Conservation (phyloP, 495 filamentous ascomycete genomes). For the Neurospora sp. region DNA sequence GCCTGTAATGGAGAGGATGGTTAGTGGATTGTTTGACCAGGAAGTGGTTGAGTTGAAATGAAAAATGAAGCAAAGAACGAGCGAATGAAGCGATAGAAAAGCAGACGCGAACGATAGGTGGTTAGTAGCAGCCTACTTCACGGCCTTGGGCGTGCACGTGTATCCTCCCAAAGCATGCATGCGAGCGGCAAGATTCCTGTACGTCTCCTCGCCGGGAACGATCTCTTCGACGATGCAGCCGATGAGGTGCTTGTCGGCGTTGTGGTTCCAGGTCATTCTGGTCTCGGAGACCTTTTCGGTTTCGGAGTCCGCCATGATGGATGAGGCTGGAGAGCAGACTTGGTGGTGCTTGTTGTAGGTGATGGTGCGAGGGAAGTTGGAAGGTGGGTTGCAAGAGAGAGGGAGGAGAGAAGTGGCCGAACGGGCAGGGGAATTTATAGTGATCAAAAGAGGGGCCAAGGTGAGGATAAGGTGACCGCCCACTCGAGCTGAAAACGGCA, state of each 20-base stretch:
- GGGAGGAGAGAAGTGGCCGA: neutral
- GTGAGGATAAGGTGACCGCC: neutral
- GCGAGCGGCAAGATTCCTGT: constrained; percentile 9
- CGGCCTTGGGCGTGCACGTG: constrained; percentile 20
- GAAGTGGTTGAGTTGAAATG: neutral
- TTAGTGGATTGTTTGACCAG: constrained; percentile 4
- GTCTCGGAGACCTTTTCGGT: neutral
- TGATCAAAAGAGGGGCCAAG: neutral
- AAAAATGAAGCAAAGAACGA: neutral
- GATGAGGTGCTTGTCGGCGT: constrained; percentile 19
- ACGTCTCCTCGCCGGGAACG: constrained; percentile 7
- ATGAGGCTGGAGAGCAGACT: neutral
- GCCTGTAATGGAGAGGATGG: constrained; percentile 14
- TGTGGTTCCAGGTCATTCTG: constrained; percentile 22
- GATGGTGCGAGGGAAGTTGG: neutral
- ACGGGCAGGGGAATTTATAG: neutral
- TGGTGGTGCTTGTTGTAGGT: neutral
- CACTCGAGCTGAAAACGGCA: neutral
- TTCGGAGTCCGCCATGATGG: constrained; percentile 3
- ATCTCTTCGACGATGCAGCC: constrained; percentile 8
- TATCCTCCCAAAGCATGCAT: constrained; percentile 17
- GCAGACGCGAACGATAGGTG: neutral
- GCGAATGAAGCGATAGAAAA: neutral
- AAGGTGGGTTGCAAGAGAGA: neutral
- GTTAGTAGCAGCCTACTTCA: constrained; percentile 13